Evolutionary conservation across 345 rosid genomes (phyloP).

Genomic region (Pistacia integerrima): DNA sequence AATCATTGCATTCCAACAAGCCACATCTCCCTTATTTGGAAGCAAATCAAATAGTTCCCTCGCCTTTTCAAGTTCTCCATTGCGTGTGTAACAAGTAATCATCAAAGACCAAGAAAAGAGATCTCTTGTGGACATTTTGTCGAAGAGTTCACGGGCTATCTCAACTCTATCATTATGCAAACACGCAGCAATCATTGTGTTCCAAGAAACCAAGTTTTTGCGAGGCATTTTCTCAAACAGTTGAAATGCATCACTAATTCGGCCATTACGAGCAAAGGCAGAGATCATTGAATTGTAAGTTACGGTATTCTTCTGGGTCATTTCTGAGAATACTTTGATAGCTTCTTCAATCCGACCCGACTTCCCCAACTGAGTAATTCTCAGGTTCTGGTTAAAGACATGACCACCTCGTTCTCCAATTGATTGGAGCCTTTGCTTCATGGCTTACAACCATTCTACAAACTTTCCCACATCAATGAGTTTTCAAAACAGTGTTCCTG

Average conservation of each 20-base stretch:
- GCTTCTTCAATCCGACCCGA: constrained; percentile 42
- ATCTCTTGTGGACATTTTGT: constrained; percentile 32
- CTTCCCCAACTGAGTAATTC: constrained; percentile 37
- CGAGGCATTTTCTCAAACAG: constrained; percentile 40
- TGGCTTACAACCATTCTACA: neutral
- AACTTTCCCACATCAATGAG: neutral
- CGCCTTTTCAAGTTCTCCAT: constrained; percentile 36
- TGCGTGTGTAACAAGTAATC: constrained; percentile 36
- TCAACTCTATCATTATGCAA: constrained; percentile 18
- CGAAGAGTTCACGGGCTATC: constrained; percentile 38
- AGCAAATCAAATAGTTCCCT: constrained; percentile 37
- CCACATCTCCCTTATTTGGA: constrained; percentile 34
- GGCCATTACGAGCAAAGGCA: constrained; percentile 35
- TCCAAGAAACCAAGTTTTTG: constrained; percentile 43
- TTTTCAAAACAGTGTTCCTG: neutral
- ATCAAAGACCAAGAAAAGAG: constrained; percentile 39
- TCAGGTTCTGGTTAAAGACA: constrained; percentile 31
- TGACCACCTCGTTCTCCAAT: neutral
- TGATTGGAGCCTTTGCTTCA: constrained; percentile 5
- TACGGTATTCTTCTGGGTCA: constrained; percentile 35
- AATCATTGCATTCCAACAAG: constrained; percentile 49
- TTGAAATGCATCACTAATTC: constrained; percentile 25
- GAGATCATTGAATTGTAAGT: constrained; percentile 50
- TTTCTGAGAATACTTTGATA: constrained; percentile 32
- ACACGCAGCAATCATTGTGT: constrained; percentile 39